Evolutionary conservation across 1,139 yeast genomes (phyloP), one percentile per base, ranked within the genome.

Genomic region (Wickerhamiella pararugosa): DNA sequence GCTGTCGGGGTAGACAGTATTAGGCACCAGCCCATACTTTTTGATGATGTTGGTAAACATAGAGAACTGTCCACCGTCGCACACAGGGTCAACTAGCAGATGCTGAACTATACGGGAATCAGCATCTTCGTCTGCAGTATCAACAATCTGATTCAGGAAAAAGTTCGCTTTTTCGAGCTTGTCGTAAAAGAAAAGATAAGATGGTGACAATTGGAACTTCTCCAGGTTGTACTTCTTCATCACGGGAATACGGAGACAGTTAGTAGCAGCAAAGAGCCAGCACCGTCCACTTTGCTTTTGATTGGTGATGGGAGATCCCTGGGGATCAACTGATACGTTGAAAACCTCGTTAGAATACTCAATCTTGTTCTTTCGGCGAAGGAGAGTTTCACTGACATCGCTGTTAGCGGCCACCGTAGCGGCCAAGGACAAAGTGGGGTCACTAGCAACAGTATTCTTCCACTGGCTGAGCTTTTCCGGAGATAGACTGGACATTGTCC

Each of bases 51-150:
- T 80, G 36, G 77, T 67, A 59, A 80, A 72, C 90, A 82, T 79
- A 52, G 79, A 79, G 71, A 80, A 82, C 60, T 82, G 94, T 40
- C 94, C 94, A 51, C 94, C 94, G 54, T 82, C 94, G 44, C 71
- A 61, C 40, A 76, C 73, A 8, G 94, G 92, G 43, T 71, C 75
- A 6, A 63, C 51, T 47, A 81, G 64, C 46, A 82, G 61, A 52
- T 69, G 74, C 58, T 75, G 79, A 40, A 80, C 71, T 44, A 80
- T 59, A 52, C 92, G 69, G 0, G 84, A 75, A 48, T 76, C 86
- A 43, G 78, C 70, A 26, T 70, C 75, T 57, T 76, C 76, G 10
- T 67, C 66, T 28, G 71, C 68, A 25, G 90, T 78, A 50, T 77
- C 80, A 44, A 77, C 63, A 45, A 81, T 71, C 58, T 80, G 84